phyloP scores from a whole-genome alignment of 257 asterid species.

The Petrea volubilis region DNA sequence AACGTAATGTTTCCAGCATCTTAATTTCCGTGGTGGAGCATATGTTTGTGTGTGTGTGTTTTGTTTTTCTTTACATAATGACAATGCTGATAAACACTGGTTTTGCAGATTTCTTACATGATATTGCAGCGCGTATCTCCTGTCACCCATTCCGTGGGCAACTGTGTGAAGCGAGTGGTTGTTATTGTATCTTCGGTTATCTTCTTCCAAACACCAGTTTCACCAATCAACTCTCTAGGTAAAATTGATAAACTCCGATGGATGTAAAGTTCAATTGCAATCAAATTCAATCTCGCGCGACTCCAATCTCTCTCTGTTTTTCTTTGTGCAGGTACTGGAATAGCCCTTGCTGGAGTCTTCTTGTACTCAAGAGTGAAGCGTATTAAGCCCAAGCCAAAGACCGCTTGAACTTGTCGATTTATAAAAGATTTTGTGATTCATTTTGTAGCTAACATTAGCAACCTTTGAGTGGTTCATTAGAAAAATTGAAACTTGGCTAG shows the following conservation, averaged over 20 bases:
- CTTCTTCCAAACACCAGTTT: conserved; percentile 88
- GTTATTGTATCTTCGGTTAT: conserved; percentile 86
- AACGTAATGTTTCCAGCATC: not conserved
- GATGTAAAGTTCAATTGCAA: not conserved
- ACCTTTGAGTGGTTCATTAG: not conserved
- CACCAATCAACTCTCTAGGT: conserved; percentile 72
- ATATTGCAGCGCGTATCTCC: conserved; percentile 92
- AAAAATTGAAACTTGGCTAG: conserved; percentile 9
- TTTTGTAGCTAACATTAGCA: conserved; percentile 16
- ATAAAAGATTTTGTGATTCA: conserved; percentile 18
- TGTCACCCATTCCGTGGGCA: conserved; percentile 92
- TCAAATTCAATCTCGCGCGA: not conserved
- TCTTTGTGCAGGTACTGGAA: conserved; percentile 64
- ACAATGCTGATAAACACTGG: conserved; percentile 21
- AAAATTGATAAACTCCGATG: conserved; percentile 9
- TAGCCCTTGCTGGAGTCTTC: conserved; percentile 93
- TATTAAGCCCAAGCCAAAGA: conserved; percentile 66
- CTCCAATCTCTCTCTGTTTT: not conserved
- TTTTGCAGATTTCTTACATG: conserved; percentile 86
- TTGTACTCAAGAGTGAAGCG: conserved; percentile 83
- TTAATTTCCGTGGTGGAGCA: not conserved
- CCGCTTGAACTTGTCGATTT: conserved; percentile 36
- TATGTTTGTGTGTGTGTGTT: too few species aligned
- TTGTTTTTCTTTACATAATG: not conserved
- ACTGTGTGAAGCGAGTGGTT: conserved; percentile 91